Evolutionary conservation across 1,139 yeast genomes (phyloP).

Genomic region (Pichia sp.): DNA sequence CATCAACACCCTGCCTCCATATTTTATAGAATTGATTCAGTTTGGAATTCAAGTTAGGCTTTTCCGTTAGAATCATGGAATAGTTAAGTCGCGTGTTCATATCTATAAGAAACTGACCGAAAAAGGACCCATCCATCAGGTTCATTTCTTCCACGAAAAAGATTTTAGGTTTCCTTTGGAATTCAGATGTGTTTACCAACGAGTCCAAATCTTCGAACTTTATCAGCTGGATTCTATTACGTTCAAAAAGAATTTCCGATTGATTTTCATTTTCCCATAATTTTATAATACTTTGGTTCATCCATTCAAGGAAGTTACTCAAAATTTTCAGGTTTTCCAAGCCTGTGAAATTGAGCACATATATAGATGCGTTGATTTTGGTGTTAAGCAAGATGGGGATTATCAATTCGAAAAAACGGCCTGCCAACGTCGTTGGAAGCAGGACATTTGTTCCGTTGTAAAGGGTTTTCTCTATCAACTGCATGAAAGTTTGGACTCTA

Average conservation of each 20-base stretch:
- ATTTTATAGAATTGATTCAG: constrained; percentile 45
- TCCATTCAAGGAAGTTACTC: constrained; percentile 90
- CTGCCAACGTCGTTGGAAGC: constrained; percentile 79
- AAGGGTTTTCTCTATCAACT: constrained; percentile 60
- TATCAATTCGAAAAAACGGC: constrained; percentile 75
- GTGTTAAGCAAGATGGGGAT: constrained; percentile 41
- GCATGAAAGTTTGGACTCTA: constrained; percentile 61
- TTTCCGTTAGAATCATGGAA: constrained; percentile 72
- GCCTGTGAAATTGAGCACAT: constrained; percentile 74
- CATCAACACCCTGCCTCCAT: constrained; percentile 49
- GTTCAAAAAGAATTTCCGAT: constrained; percentile 63
- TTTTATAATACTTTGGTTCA: constrained; percentile 74
- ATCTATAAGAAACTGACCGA: constrained; percentile 52
- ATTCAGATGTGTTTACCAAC: constrained; percentile 29
- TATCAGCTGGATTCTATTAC: constrained; percentile 55
- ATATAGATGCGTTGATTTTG: constrained; percentile 33
- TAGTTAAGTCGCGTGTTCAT: constrained; percentile 62
- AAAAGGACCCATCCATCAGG: constrained; percentile 57
- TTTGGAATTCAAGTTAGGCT: constrained; percentile 39
- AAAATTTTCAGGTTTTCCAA: constrained; percentile 78
- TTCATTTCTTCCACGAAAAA: constrained; percentile 78
- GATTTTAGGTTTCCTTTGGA: constrained; percentile 62
- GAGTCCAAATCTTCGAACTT: constrained; percentile 55
- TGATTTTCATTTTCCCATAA: constrained; percentile 64
- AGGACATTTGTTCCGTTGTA: constrained; percentile 72